Percentiles rank a stretch among this genome's conserved stretches.
Conservation (phyloP, 2,329 filamentous ascomycete species). For the Furcasterigmium furcatum region DNA sequence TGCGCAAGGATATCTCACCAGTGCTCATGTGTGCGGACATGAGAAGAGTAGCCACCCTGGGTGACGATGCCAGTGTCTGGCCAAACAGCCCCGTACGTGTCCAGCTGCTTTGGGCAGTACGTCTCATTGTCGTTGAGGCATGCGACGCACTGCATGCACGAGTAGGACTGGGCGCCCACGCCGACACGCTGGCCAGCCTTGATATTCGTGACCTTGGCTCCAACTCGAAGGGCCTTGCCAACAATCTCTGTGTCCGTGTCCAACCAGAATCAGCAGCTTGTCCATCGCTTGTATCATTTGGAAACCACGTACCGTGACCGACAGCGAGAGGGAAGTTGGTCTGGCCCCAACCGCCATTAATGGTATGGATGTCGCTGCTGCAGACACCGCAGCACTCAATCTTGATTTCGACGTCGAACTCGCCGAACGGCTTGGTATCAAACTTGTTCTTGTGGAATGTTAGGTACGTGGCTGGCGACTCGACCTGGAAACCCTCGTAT, state of each 20-base stretch:
- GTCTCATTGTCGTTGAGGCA: conserved; percentile 45
- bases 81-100: conserved; percentile 61
- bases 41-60: conserved; percentile 57
- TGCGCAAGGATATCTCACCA: conserved; percentile 61
- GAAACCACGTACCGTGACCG: conserved; percentile 53
- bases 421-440: conserved; percentile 80
- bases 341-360: conserved; percentile 65
- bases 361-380: conserved; percentile 68
- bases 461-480: no score
- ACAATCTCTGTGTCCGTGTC: conserved; percentile 63
- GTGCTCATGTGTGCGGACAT: conserved; percentile 53
- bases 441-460: no score
- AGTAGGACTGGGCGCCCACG: no score
- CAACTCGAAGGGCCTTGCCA: conserved; percentile 65
- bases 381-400: conserved; percentile 79
- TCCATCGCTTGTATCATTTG: background rate
- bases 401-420: conserved; percentile 84
- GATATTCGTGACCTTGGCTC: conserved; percentile 58
- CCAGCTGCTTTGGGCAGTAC: no score
- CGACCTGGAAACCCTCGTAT: no score
- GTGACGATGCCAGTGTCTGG: conserved; percentile 68
- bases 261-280: background rate
- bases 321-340: conserved; percentile 63
- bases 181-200: conserved; percentile 63
- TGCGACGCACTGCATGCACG: conserved; percentile 59